Percentiles rank a stretch among this genome's conserved stretches.
Conservation (phyloP, 345 rosid species). For the Populus alba region DNA sequence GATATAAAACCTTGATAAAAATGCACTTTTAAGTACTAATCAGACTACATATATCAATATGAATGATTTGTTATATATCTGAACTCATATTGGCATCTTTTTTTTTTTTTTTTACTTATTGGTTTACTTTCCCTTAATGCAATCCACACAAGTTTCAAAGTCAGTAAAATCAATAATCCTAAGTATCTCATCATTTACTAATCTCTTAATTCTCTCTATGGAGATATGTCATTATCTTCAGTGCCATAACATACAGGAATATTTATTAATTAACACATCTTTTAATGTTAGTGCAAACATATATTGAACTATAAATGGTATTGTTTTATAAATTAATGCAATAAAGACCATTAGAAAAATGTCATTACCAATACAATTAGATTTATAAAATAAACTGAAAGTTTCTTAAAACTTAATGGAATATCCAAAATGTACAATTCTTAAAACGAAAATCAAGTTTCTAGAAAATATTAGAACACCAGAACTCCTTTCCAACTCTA, state of each 20-base stretch:
- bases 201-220: not conserved
- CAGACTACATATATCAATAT: not conserved
- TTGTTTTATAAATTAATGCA: too few species aligned
- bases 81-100: not conserved
- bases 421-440: not conserved
- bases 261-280: not conserved
- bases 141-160: not conserved
- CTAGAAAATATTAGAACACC: not conserved
- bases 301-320: too few species aligned
- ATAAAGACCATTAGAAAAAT: too few species aligned
- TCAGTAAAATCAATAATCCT: not conserved
- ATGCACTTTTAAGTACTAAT: too few species aligned
- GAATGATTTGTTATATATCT: not conserved
- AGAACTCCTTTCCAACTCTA: not conserved
- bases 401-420: not conserved
- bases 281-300: not conserved
- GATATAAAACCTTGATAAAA: too few species aligned
- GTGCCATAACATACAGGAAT: not conserved
- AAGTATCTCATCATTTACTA: too few species aligned
- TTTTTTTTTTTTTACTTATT: not conserved
- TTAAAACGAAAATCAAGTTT: not conserved
- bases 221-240: not conserved
- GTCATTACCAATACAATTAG: too few species aligned
- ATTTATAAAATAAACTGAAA: too few species aligned
- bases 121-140: conserved; percentile 7